These are phyloP conservation scores for Wickerhamomyces subpelliculosus DNA, from an alignment of 805 yeast genomes.

Conservation along the genomic window DNA sequence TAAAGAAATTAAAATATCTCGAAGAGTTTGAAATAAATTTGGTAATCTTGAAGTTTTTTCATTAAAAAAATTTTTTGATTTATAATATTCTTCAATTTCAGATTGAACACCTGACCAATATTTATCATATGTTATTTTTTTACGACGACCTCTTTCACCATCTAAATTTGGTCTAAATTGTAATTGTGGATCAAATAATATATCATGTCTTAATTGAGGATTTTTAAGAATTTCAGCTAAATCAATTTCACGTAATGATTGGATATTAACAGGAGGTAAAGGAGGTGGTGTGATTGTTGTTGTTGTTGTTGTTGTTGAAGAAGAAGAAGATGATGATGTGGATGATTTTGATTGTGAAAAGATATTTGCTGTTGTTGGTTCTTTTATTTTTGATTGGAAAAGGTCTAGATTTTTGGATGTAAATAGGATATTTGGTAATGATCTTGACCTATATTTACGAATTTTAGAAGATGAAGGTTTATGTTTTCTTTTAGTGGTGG, in stretches of 20 bases:
- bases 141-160: conserved; percentile 82
- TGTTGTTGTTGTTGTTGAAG: conserved; percentile 12
- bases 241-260: conserved; percentile 79
- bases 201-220: conserved; percentile 90
- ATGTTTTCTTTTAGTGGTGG: conserved; percentile 1
- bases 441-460: conserved; percentile 22
- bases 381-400: background rate
- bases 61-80: conserved; percentile 19
- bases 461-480: conserved; percentile 6
- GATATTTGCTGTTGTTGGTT: conserved; percentile 12
- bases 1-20: conserved; percentile 66
- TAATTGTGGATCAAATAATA: conserved; percentile 83
- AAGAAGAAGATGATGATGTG: conserved; percentile 12
- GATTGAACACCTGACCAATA: conserved; percentile 75
- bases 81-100: conserved; percentile 48
- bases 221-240: conserved; percentile 82
- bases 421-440: conserved; percentile 20
- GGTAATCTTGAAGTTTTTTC: conserved; percentile 36
- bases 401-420: conserved; percentile 3
- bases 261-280: conserved; percentile 78
- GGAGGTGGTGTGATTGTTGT: conserved; percentile 32
- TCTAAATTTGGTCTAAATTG: conserved; percentile 89
- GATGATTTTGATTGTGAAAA: no score
- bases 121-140: conserved; percentile 66
- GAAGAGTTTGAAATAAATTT: conserved; percentile 66